A percentile compares a stretch with the other conserved stretches of the same genome.
Evolutionary conservation across 2,329 filamentous ascomycete genomes (phyloP).

Genomic region (Ophiostoma fasciatum): DNA sequence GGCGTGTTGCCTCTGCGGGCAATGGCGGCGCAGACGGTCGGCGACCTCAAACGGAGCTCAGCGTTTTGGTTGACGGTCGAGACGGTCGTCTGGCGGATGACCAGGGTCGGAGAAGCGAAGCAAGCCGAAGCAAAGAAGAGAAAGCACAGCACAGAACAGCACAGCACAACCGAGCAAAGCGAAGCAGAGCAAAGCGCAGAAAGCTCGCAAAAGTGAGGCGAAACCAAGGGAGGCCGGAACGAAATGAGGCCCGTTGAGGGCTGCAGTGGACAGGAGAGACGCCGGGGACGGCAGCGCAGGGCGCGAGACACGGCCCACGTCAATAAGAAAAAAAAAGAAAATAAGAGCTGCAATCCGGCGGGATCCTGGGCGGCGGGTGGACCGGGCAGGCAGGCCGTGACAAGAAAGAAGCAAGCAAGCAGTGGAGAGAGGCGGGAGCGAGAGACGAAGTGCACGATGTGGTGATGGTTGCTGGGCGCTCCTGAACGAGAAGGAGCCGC

Average conservation of each 20-base stretch:
- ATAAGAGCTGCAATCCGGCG: not conserved
- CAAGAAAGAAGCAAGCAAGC: not conserved
- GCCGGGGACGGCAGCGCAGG: too few species aligned
- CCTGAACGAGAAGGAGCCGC: constrained; percentile 2
- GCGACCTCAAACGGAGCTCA: too few species aligned
- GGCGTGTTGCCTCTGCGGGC: too few species aligned
- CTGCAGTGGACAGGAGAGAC: constrained; percentile 1
- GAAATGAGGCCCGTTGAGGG: not conserved
- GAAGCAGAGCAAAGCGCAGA: not conserved
- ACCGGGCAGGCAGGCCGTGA: too few species aligned
- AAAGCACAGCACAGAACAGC: too few species aligned
- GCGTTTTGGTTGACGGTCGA: too few species aligned
- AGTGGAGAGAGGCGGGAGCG: not conserved
- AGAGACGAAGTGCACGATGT: not conserved
- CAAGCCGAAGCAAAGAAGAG: too few species aligned
- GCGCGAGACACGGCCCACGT: not conserved
- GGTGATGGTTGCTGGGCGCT: not conserved
- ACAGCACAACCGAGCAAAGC: not conserved
- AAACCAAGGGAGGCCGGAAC: not conserved
- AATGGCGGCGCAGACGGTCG: too few species aligned
- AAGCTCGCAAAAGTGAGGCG: not conserved
- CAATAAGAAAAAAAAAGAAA: constrained; percentile 1
- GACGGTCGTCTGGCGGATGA: too few species aligned
- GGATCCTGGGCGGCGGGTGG: not conserved
- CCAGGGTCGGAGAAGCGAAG: too few species aligned